Base-by-base conservation (phyloP, 148 eudicot species). In the Persicaria tinctoria region DNA sequence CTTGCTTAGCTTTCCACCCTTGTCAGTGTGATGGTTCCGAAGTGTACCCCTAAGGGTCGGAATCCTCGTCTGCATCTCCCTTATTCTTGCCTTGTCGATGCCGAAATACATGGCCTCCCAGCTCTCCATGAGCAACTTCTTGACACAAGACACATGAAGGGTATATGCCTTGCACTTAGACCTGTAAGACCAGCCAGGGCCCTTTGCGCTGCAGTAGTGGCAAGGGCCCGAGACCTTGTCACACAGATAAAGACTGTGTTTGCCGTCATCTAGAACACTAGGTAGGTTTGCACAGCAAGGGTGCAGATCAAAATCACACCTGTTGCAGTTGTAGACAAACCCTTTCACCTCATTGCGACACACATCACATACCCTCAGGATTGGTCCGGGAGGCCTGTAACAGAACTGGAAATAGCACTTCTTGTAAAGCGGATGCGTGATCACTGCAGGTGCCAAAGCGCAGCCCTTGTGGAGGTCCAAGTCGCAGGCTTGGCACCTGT, bases 251-350 rank as follows among this genome's bases (percentile, higher is more conserved):
- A 78, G 72, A 27, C 76, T 72, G 27, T 10, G 75, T 72, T 75
- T 74, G 20, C 86, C 86, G 77, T 86, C 82, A 55, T 80, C 76
- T 68, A 83, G 23, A 45, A 72, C 75, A 6, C 53, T 76, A 3
- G 78, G 84, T 18, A 81, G 78, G 18, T 75, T 77, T 1, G 78
- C 81, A 50, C 88, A 82, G 46, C 85, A 79, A 23, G 84, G 85
- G 38, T 81, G 84, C 38, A 79, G 80, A 78, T 81, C 84, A 4
- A 80, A 85, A 0, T 76, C 81, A 68, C 84, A 83, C 27, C 62
- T 74, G 51, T 75, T 79, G 77, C 79, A 83, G 78, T 85, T 79
- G 81, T 83, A 86, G 51, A 81, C 78, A 5, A 83, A 83, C 55
- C 84, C 88, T 44, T 72, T 54, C n/a, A 76, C 80, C 46, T 74